These are phyloP conservation scores for Trametes sp. DNA, from an alignment of 1,284 basidiomycete genomes.

Conservation along the genomic window DNA sequence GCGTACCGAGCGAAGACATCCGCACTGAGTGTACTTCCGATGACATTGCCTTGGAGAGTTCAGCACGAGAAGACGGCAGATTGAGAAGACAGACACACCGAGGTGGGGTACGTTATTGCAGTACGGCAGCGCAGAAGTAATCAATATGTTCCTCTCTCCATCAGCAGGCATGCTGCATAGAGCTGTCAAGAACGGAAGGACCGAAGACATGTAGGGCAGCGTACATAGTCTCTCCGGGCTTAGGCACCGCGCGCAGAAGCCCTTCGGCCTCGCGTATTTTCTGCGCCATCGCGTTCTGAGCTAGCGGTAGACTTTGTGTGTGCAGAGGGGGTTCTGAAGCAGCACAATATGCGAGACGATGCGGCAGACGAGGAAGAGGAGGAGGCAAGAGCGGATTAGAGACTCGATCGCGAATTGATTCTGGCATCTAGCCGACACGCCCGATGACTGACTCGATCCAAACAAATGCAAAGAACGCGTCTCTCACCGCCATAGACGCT, in stretches of 20 bases:
- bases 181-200: neutral
- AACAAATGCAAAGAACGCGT: slow-evolving; percentile 30
- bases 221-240: slow-evolving; percentile 46
- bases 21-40: slow-evolving; percentile 94
- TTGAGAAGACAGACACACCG: slow-evolving; percentile 52
- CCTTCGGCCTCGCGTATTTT: slow-evolving; percentile 71
- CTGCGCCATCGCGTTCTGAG: slow-evolving; percentile 56
- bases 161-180: slow-evolving; percentile 77
- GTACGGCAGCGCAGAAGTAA: slow-evolving; percentile 97
- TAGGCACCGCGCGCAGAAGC: slow-evolving; percentile 58
- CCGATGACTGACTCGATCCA: slow-evolving; percentile 28
- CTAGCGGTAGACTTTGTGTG: no score
- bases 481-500: slow-evolving; percentile 16
- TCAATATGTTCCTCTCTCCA: slow-evolving; percentile 87
- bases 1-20: slow-evolving; percentile 95
- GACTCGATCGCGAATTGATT: slow-evolving; percentile 23
- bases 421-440: slow-evolving; percentile 25
- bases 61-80: slow-evolving; percentile 12
- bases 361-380: neutral
- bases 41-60: slow-evolving; percentile 83
- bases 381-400: neutral
- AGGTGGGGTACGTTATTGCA: slow-evolving; percentile 99
- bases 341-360: neutral
- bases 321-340: neutral
- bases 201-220: slow-evolving; percentile 16